Evolutionary conservation across 805 yeast species (phyloP), one percentile per base, ranked within the genome.

Genomic region (Ogataea sp.): DNA sequence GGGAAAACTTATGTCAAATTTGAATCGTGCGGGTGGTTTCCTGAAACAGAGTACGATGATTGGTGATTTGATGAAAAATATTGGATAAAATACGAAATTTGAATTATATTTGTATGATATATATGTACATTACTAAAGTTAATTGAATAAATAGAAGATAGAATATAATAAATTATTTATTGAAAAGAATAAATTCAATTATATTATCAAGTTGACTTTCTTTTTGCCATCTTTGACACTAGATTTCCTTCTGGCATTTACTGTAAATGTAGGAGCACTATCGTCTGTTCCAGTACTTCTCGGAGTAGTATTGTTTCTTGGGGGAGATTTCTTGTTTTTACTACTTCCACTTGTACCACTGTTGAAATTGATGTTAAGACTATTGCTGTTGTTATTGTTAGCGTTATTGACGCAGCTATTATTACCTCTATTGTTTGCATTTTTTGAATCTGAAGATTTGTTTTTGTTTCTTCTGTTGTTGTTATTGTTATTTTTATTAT

Each of bases 1-100:
- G 40, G 53, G 34, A 59, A 50, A 15, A 60, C 58, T 33, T 56
- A 56, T 18, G 69, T 78, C 1, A 68, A 62, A 40, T 45, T 80
- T 23, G 48, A 52, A 1, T 65, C 59, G 13, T 69, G 53, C 49
- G 93, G 90, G 11, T 83, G 93, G 90, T 82, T 80, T 53, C 88
- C 88, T 1, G 67, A 34, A 6, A 45, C 67, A 9, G 73, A 68
- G 7, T 53, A 63, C 6, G 63, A 64, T 26, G 39, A 44, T 14
- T 25, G 31, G 24, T 34, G 24, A 20, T 10, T 7, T 32, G 14
- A 20, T 10, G 5, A 18, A 20, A 31, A n/a, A n/a, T n/a, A n/a
- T n/a, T n/a, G n/a, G n/a, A n/a, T n/a, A n/a, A n/a, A n/a, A n/a
- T n/a, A n/a, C n/a, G n/a, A n/a, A n/a, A n/a, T n/a, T n/a, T n/a